Evolutionary conservation across 2,329 filamentous ascomycete species (phyloP), one percentile per base, ranked within the genome.

Genomic region (Fusarium zealandicum): DNA sequence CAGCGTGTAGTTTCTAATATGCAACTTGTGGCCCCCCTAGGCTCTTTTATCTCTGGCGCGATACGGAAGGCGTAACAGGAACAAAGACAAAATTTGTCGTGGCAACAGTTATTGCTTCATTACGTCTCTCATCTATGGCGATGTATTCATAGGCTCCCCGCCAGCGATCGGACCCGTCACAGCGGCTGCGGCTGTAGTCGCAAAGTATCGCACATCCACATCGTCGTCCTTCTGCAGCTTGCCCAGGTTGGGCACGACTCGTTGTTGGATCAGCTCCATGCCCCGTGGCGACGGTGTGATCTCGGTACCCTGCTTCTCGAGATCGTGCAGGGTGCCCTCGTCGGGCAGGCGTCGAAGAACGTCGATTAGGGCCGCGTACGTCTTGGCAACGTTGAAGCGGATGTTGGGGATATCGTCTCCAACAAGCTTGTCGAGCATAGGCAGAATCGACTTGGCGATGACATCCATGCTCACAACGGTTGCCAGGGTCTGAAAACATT

Each of bases 341-440:
- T 93, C 90, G 3, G 95, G 93, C 50, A 99, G 82, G 66, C 92
- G 90, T 76, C 93, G 92, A 70, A 99, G 83, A n/a, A 93, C 92
- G 66, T 90, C 88, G 69, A 98, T 92, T 54, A 99, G 80, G 44
- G 95, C 88, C 17, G 87, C 86, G 72, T 98, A 99, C 39, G 95
- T 98, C 81, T 99, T 99, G 67, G 95, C 95, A 40, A 99, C 95
- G 75, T 99, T 99, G 84, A 99, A 99, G 44, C 95, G 92, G 73
- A 99, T 99, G 78, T 99, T 99, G 65, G 95, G 95, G 60, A 99
- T 99, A 37, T 96, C 92, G 72, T 99, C 95, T 38, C 86, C 84
- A 45, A 96, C 92, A 48, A 99, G 89, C 78, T 93, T 92, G 76
- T 96, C 91, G 72, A 99, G 86, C 82, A 99, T 98, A 32, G 95